These are phyloP conservation scores for Botrytis pseudocinerea DNA, from an alignment of 2,329 filamentous ascomycete species.

Conservation along the genomic window DNA sequence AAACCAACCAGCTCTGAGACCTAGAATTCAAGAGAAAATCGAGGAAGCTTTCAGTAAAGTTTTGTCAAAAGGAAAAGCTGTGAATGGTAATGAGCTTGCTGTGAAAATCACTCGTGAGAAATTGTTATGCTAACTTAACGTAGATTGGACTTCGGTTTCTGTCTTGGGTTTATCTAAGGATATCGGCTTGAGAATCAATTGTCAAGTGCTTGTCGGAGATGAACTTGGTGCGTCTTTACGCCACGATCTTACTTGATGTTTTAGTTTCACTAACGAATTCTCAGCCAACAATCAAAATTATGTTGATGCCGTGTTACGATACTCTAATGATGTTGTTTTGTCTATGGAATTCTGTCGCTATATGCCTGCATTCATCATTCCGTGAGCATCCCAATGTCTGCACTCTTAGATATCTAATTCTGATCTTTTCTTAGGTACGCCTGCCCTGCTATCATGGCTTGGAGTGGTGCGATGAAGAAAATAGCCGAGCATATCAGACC, in stretches of 20 bases:
- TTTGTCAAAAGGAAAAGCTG: neutral
- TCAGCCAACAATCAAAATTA: neutral
- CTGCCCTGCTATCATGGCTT: neutral
- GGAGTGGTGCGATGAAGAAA: constrained; percentile 1
- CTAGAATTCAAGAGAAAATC: neutral
- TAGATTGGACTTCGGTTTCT: constrained; percentile 7
- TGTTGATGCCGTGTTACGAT: neutral
- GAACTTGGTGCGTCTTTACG: neutral
- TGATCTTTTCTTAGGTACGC: neutral
- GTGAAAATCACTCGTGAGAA: too few species aligned
- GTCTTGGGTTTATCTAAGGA: neutral
- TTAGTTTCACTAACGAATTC: neutral
- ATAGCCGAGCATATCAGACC: neutral
- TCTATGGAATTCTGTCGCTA: constrained; percentile 9
- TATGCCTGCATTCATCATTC: neutral
- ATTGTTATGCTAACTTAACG: neutral
- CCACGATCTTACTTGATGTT: neutral
- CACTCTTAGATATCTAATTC: neutral
- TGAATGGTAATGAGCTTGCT: neutral
- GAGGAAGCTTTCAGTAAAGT: neutral
- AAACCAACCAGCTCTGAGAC: neutral
- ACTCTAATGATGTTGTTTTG: neutral
- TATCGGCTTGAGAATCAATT: constrained; percentile 1
- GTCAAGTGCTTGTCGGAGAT: constrained; percentile 1
- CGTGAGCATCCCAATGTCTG: neutral